phyloP scores from a whole-genome alignment of 306 rosid genomes.

The Acmispon strigosus region DNA sequence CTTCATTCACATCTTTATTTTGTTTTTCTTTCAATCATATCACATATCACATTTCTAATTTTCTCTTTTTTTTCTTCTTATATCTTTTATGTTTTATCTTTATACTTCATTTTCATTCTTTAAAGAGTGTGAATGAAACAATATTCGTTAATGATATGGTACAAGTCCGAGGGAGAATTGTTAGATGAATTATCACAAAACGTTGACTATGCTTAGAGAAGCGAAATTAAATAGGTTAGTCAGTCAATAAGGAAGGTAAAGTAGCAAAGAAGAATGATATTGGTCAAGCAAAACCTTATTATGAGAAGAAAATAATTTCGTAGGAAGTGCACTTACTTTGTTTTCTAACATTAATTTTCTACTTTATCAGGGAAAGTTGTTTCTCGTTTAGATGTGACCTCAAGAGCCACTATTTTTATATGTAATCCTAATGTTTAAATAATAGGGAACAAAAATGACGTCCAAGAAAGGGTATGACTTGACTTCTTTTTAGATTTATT shows the following conservation, averaged over 20 bases:
- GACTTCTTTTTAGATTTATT: not conserved
- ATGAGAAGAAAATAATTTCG: not conserved
- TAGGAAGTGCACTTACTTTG: not conserved
- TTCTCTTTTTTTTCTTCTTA: too few relatives aligned
- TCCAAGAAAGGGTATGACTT: not conserved
- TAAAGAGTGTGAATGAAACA: too few relatives aligned
- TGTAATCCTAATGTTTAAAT: not conserved
- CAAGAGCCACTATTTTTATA: not conserved
- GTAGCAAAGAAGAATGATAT: not conserved
- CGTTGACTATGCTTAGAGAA: not conserved
- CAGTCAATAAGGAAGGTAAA: constrained; percentile 2
- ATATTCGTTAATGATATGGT: too few relatives aligned
- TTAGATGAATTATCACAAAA: not conserved
- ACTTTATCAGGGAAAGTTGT: not conserved
- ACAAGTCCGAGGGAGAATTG: not conserved
- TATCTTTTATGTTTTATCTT: too few relatives aligned
- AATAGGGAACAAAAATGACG: not conserved
- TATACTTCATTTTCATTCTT: too few relatives aligned
- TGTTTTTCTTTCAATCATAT: too few relatives aligned
- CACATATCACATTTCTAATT: too few relatives aligned
- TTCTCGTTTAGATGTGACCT: not conserved
- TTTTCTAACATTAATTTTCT: not conserved
- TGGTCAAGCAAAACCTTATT: not conserved
- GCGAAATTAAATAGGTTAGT: not conserved
- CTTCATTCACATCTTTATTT: too few relatives aligned